phyloP scores from a whole-genome alignment of 1,284 basidiomycete genomes.

The Waitea zeae region DNA sequence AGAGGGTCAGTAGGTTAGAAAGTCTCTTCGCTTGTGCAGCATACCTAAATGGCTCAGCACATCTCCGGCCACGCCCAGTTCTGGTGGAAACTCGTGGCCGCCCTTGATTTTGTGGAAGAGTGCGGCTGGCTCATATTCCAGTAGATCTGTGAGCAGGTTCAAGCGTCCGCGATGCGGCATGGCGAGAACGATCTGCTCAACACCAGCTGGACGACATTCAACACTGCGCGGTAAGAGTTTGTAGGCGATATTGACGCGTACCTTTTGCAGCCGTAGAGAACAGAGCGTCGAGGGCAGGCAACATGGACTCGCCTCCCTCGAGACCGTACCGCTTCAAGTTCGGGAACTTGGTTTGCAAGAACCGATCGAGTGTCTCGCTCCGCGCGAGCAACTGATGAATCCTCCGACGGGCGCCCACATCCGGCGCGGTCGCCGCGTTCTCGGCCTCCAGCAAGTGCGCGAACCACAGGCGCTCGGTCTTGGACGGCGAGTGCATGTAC shows the following conservation, averaged over 20 bases:
- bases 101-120: constrained; percentile 81
- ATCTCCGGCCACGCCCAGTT: constrained; percentile 59
- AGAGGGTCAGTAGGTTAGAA: not conserved
- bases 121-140: constrained; percentile 45
- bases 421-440: constrained; percentile 18
- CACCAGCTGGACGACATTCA: constrained; percentile 26
- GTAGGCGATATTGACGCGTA: constrained; percentile 12
- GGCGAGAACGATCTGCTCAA: constrained; percentile 56
- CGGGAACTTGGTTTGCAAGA: constrained; percentile 68
- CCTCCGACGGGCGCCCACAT: constrained; percentile 17
- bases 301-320: constrained; percentile 84
- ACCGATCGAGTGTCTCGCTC: constrained; percentile 72
- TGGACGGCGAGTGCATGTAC: constrained; percentile 75
- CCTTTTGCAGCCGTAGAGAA: constrained; percentile 51
- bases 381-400: constrained; percentile 54
- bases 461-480: constrained; percentile 74
- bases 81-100: constrained; percentile 50
- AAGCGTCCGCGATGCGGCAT: constrained; percentile 84
- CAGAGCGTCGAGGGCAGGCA: constrained; percentile 65
- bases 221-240: constrained; percentile 1
- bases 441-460: constrained; percentile 66
- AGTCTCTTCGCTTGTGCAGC: constrained; percentile 8
- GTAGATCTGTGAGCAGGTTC: constrained; percentile 68
- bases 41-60: constrained; percentile 71
- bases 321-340: constrained; percentile 73